These are phyloP conservation scores for Chalciporus sp. DNA, from an alignment of 1,284 basidiomycete genomes.

Conservation along the genomic window DNA sequence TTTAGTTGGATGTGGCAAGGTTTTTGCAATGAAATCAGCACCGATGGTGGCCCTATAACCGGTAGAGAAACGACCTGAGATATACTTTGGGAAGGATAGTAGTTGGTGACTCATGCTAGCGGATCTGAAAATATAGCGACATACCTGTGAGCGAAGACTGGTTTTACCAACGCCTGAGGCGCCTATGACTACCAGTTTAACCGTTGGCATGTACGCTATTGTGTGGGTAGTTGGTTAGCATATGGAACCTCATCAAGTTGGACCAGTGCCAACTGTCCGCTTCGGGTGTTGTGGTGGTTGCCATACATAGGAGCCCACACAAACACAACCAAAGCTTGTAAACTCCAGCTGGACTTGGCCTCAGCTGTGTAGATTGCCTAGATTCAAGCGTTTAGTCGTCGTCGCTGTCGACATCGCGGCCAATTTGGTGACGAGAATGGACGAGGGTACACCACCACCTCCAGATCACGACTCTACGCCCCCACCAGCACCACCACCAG, in stretches of 20 bases:
- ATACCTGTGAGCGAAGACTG: constrained; percentile 68
- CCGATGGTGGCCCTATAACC: constrained; percentile 83
- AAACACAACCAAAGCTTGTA: constrained; percentile 28
- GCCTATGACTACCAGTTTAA: constrained; percentile 79
- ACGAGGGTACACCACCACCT: constrained; percentile 32
- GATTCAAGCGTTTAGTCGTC: neutral
- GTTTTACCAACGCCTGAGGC: constrained; percentile 80
- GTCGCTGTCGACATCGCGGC: neutral
- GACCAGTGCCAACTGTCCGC: neutral
- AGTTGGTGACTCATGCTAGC: neutral
- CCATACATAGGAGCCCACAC: constrained; percentile 11
- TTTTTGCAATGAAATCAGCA: constrained; percentile 80
- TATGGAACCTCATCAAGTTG: constrained; percentile 19
- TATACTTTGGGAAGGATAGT: constrained; percentile 50
- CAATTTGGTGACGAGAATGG: constrained; percentile 19
- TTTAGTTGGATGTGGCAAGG: constrained; percentile 58
- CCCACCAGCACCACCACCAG: constrained; percentile 50
- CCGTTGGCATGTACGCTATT: constrained; percentile 52
- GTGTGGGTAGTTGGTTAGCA: constrained; percentile 15
- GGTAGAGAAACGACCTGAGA: constrained; percentile 71
- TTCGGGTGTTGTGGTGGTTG: neutral
- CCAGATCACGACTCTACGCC: constrained; percentile 38
- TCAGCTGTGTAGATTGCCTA: neutral
- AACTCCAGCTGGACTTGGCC: neutral
- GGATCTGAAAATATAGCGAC: constrained; percentile 19